Evolutionary conservation across 23 red algal species (phyloP).

Genomic region (Gracilaria domingensis): DNA sequence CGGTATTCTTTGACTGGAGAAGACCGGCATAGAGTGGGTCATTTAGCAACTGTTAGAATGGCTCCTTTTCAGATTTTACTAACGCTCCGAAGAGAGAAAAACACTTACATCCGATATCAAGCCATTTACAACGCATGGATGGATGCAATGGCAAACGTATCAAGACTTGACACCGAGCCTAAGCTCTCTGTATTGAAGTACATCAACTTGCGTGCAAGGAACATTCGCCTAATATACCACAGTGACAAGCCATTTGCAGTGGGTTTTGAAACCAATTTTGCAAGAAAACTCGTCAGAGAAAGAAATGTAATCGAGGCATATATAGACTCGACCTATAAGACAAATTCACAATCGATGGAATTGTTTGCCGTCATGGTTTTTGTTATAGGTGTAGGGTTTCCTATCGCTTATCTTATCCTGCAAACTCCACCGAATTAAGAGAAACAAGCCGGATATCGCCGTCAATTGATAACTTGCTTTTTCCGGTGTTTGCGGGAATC

Average conservation of each 20-base stretch:
- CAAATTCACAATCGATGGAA: background rate
- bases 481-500: no score
- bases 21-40: background rate
- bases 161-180: background rate
- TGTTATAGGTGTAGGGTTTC: background rate
- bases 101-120: background rate
- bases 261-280: background rate
- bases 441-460: background rate
- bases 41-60: background rate
- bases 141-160: background rate
- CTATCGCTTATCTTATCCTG: background rate
- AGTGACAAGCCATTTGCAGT: background rate
- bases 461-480: no score
- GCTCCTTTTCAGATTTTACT: background rate
- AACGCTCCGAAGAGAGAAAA: background rate
- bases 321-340: constrained; percentile 23
- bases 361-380: constrained; percentile 10
- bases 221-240: background rate
- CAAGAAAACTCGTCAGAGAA: background rate
- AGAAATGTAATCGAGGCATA: background rate
- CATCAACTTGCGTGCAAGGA: background rate
- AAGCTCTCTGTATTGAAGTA: background rate
- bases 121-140: constrained; percentile 3
- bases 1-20: no score
- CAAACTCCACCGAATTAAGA: background rate